These are phyloP conservation scores for Bacidia rubella DNA, from an alignment of 495 filamentous ascomycete genomes.

Conservation along the genomic window DNA sequence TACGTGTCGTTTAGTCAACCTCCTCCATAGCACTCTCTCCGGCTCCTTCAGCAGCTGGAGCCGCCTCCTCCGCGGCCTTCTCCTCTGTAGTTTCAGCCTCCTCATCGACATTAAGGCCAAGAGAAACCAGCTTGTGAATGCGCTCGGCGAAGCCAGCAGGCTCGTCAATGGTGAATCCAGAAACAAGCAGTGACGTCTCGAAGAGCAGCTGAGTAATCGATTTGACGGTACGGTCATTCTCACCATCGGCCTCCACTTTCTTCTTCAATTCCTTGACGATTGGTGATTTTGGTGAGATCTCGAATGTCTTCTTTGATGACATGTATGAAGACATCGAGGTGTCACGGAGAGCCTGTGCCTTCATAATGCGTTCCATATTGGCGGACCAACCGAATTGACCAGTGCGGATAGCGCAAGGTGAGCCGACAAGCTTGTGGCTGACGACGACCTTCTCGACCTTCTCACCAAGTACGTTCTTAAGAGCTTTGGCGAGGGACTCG, in stretches of 20 bases:
- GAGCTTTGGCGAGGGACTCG: slow-evolving; percentile 80
- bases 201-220: slow-evolving; percentile 94
- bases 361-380: slow-evolving; percentile 99
- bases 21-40: slow-evolving; percentile 62
- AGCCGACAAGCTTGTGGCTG: slow-evolving; percentile 89
- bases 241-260: slow-evolving; percentile 93
- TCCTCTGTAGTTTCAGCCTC: slow-evolving; percentile 61
- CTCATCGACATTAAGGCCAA: slow-evolving; percentile 93
- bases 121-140: slow-evolving; percentile 95
- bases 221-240: slow-evolving; percentile 97
- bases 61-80: slow-evolving; percentile 46
- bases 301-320: slow-evolving; percentile 99
- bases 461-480: slow-evolving; percentile 98
- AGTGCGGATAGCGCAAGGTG: slow-evolving; percentile 97
- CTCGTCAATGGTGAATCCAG: slow-evolving; percentile 98
- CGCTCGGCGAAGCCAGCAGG: slow-evolving; percentile 94
- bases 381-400: slow-evolving; percentile 99
- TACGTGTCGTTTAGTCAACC: slow-evolving; percentile 44
- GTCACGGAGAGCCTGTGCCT: slow-evolving; percentile 98
- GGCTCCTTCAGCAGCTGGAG: slow-evolving; percentile 36
- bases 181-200: slow-evolving; percentile 96
- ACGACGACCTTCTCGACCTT: slow-evolving; percentile 99
- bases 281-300: slow-evolving; percentile 95
- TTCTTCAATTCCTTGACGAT: slow-evolving; percentile 98
- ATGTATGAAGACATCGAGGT: slow-evolving; percentile 99